Evolutionary conservation across 352 stramenopile genomes (phyloP).

Genomic region (Globisporangium parvum): DNA sequence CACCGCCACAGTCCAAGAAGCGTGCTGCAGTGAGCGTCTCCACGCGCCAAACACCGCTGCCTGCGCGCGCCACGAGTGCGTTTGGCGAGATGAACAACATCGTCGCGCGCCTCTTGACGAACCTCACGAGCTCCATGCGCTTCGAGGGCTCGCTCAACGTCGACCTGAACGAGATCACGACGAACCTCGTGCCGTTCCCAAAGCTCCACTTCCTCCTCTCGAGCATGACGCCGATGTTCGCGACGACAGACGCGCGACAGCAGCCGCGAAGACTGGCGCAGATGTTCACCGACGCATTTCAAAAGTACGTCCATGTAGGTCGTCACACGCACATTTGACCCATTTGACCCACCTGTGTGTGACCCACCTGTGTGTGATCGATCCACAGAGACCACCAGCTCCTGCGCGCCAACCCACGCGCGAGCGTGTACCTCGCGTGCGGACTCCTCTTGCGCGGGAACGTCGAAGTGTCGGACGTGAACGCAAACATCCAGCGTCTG

Average conservation of each 20-base stretch:
- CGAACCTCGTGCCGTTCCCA: slow-evolving; percentile 98
- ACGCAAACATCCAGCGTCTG: slow-evolving; percentile 82
- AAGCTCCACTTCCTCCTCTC: slow-evolving; percentile 98
- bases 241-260: slow-evolving; percentile 37
- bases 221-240: slow-evolving; percentile 62
- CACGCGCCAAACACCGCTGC: slow-evolving; percentile 10
- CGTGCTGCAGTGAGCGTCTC: not conserved
- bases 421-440: slow-evolving; percentile 81
- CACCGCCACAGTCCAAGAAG: slow-evolving; percentile 12
- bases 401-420: slow-evolving; percentile 58
- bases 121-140: slow-evolving; percentile 98
- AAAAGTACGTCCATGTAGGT: slow-evolving; percentile 24
- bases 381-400: slow-evolving; percentile 63
- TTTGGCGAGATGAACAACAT: slow-evolving; percentile 99
- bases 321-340: not conserved
- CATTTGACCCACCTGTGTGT: not conserved
- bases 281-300: slow-evolving; percentile 66
- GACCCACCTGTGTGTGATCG: slow-evolving; percentile 1
- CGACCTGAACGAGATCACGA: slow-evolving; percentile 99
- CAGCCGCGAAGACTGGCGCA: slow-evolving; percentile 50
- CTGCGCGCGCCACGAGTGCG: slow-evolving; percentile 35
- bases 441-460: slow-evolving; percentile 80
- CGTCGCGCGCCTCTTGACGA: slow-evolving; percentile 95
- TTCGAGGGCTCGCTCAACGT: slow-evolving; percentile 98
- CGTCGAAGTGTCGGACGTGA: slow-evolving; percentile 85